Conservation (phyloP, 805 yeast species). For the Suhomyces tanzawaensis region DNA sequence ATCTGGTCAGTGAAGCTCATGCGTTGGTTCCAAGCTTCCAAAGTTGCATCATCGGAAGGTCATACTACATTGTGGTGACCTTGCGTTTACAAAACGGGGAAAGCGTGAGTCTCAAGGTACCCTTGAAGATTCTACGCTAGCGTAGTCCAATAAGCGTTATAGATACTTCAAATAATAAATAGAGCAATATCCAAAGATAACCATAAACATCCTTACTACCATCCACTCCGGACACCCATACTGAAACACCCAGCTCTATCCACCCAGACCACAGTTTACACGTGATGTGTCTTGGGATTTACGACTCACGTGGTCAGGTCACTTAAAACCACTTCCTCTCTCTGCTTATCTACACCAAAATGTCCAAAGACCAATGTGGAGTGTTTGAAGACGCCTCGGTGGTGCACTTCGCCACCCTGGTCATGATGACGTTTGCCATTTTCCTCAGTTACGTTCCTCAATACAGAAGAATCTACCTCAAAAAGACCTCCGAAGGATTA, state of each 20-base stretch:
- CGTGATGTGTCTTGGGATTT: no score
- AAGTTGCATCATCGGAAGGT: conserved; percentile 27
- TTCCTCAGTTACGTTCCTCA: conserved; percentile 75
- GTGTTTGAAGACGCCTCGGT: conserved; percentile 50
- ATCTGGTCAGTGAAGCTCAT: conserved; percentile 13
- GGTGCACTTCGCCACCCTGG: conserved; percentile 48
- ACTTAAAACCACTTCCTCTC: no score
- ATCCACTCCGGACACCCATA: no score
- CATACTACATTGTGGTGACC: conserved; percentile 20
- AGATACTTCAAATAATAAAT: no score
- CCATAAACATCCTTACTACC: no score
- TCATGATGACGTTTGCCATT: conserved; percentile 62
- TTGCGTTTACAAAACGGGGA: conserved; percentile 21
- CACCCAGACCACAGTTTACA: no score
- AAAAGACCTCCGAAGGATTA: conserved; percentile 72
- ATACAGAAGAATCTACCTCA: conserved; percentile 53
- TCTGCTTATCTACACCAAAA: no score
- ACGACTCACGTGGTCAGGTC: no score
- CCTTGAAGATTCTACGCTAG: conserved; percentile 14
- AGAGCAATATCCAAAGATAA: no score
- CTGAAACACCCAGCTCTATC: no score
- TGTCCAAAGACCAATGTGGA: conserved; percentile 31
- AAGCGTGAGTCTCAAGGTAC: conserved; percentile 17
- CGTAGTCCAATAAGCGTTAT: no score
- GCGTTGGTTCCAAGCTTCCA: conserved; percentile 27